A percentile compares a stretch with the other conserved stretches of the same genome.
Conservation (phyloP, 495 filamentous ascomycete genomes). For the Jackrogersella multiformis region DNA sequence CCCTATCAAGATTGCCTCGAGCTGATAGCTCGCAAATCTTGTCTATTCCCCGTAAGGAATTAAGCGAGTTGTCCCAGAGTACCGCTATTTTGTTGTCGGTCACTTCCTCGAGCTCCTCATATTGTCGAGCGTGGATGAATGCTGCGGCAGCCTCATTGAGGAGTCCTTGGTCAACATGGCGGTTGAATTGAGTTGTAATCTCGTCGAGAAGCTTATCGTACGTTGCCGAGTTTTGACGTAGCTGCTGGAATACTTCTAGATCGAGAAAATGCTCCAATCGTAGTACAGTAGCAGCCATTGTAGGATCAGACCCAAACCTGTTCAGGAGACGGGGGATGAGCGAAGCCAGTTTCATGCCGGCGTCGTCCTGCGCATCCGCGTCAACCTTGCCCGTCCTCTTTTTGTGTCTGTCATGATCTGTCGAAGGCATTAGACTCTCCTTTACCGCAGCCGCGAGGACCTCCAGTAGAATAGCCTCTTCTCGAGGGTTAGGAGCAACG, state of each 20-base stretch:
- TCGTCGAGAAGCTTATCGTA: slow-evolving; percentile 88
- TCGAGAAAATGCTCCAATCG: slow-evolving; percentile 88
- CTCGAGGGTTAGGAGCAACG: slow-evolving; percentile 76
- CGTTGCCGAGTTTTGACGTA: slow-evolving; percentile 83
- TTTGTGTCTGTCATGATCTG: slow-evolving; percentile 70
- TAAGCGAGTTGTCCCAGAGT: slow-evolving; percentile 85
- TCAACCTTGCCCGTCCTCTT: slow-evolving; percentile 67
- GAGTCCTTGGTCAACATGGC: slow-evolving; percentile 85
- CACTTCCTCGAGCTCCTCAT: slow-evolving; percentile 85
- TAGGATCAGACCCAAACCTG: slow-evolving; percentile 89
- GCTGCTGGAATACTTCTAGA: slow-evolving; percentile 85
- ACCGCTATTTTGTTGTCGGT: slow-evolving; percentile 80
- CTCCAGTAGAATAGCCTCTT: slow-evolving; percentile 87
- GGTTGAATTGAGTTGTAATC: slow-evolving; percentile 90
- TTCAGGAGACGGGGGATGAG: slow-evolving; percentile 86
- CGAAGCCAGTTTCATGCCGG: slow-evolving; percentile 75
- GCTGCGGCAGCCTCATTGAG: slow-evolving; percentile 84
- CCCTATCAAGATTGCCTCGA: slow-evolving; percentile 67
- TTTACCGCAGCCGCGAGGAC: slow-evolving; percentile 83
- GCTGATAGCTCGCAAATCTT: slow-evolving; percentile 71
- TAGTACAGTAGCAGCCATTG: slow-evolving; percentile 83
- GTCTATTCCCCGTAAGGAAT: slow-evolving; percentile 71
- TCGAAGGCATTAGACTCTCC: slow-evolving; percentile 65
- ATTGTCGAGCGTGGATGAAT: slow-evolving; percentile 83
- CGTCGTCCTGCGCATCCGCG: slow-evolving; percentile 73